Conservation (phyloP, 2,329 filamentous ascomycete species). For the Cercospora brassicicola region DNA sequence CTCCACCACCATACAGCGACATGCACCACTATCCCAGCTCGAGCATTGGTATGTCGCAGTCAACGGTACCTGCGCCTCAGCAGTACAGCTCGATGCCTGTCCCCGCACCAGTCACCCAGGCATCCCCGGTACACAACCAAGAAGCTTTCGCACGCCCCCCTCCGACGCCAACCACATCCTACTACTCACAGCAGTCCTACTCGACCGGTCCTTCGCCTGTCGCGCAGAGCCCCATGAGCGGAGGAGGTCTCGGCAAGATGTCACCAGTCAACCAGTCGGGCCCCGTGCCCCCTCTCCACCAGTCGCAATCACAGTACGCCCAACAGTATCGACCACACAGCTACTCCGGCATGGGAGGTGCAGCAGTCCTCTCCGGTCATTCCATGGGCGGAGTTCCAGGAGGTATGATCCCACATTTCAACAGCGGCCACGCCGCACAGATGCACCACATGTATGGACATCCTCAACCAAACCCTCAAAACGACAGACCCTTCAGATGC, state of each 20-base stretch:
- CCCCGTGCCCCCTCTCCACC: constrained; percentile 48
- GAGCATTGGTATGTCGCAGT: constrained; percentile 57
- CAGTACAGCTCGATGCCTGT: constrained; percentile 47
- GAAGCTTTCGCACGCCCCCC: constrained; percentile 60
- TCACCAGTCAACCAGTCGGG: constrained; percentile 52
- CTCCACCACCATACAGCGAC: constrained; percentile 67
- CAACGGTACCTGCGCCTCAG: constrained; percentile 48
- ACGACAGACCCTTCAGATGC: constrained; percentile 91
- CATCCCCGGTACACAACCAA: constrained; percentile 59
- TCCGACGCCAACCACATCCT: constrained; percentile 64
- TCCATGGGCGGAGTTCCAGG: constrained; percentile 55
- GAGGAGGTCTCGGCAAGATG: constrained; percentile 51
- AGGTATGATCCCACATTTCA: constrained; percentile 58
- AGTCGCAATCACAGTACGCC: constrained; percentile 42
- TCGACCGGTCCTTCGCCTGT: constrained; percentile 51
- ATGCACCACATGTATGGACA: constrained; percentile 66
- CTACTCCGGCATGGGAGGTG: constrained; percentile 64
- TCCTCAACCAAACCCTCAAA: constrained; percentile 54
- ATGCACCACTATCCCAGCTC: constrained; percentile 60
- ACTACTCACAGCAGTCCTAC: constrained; percentile 57
- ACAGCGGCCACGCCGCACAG: constrained; percentile 62
- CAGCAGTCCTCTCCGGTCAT: constrained; percentile 73
- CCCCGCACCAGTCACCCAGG: constrained; percentile 34
- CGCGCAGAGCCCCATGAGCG: constrained; percentile 53
- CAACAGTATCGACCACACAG: constrained; percentile 53